Percentiles rank a stretch among this genome's conserved stretches.
Conservation (phyloP, 306 rosid genomes). For the Quillaja saponaria region DNA sequence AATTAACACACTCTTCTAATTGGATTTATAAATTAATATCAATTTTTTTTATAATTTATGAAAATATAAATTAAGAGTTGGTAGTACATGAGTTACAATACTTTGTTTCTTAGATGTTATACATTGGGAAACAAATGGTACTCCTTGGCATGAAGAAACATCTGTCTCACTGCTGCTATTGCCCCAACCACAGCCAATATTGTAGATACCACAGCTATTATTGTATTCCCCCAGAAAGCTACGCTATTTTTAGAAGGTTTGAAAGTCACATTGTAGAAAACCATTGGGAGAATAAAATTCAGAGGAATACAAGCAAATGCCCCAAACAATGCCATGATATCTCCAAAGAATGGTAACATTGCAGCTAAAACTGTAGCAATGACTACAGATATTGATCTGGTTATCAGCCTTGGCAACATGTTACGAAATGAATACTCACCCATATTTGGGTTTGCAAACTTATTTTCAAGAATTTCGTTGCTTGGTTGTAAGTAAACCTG, state of each 20-base stretch:
- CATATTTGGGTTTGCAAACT: conserved; percentile 59
- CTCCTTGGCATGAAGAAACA: conserved; percentile 64
- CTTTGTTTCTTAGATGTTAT: too few species aligned
- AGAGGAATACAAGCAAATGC: conserved; percentile 83
- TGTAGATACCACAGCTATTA: conserved; percentile 49
- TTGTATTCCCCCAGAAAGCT: conserved; percentile 60
- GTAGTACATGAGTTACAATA: too few species aligned
- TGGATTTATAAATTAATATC: too few species aligned
- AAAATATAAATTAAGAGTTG: too few species aligned
- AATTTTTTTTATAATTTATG: too few species aligned
- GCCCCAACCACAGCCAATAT: conserved; percentile 61
- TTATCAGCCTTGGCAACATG: conserved; percentile 59
- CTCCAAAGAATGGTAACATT: conserved; percentile 86
- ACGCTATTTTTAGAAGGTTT: conserved; percentile 64
- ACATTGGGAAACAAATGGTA: conserved; percentile 60
- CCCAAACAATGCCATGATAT: conserved; percentile 74
- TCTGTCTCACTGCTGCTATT: conserved; percentile 71
- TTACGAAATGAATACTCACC: conserved; percentile 61
- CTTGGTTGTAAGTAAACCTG: conserved; percentile 85
- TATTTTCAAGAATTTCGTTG: conserved; percentile 65
- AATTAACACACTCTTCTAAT: too few species aligned
- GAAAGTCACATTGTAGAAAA: conserved; percentile 66
- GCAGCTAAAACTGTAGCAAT: conserved; percentile 63
- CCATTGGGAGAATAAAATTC: conserved; percentile 81
- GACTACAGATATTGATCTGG: conserved; percentile 62